Evolutionary conservation across 306 rosid species (phyloP), one percentile per base, ranked within the genome.

Genomic region (Corylus avellana): DNA sequence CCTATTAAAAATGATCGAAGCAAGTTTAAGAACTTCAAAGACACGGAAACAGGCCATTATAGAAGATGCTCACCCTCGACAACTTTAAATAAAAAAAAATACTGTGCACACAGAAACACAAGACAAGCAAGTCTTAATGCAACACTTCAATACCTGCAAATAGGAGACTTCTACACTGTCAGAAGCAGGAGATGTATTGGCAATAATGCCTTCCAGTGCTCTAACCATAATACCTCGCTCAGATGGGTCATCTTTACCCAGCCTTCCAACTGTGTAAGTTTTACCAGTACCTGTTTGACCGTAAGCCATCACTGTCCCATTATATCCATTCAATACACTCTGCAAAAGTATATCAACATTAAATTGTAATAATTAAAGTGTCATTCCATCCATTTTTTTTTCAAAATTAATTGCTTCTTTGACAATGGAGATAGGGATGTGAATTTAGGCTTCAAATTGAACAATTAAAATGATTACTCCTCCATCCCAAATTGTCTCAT

Each of bases 261-360:
- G 67, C 56, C 80, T 87, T 66, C 92, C 92, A 70, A 90, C 82
- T 44, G 94, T 90, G 86, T 90, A 88, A 61, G 94, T 90, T 81
- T 90, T 90, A 25, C 94, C 94, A 0, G 91, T 90, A 29, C 92
- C 94, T n/a, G 94, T 90, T 84, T 90, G 94, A 67, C 94, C 94
- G 59, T 90, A 90, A 75, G 92, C 94, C 94, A 90, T 90, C 72
- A 90, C 85, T 44, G 94, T 90, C 81, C 94, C 94, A 66, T 88
- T 90, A 83, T 81, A 87, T 85, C 94, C 94, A 75, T 74, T 90
- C 84, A 90, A 79, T 27, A 90, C 91, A 84, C 91, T 87, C 94
- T 90, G 91, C 92, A 79, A 63, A 74, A 84, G 77, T 25, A 79
- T 1, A 63, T 27, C 79, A 42, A 78, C 71, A 62, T 58, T 75